Base-by-base conservation (phyloP, 495 filamentous ascomycete genomes). In the Tuber calosporum region DNA sequence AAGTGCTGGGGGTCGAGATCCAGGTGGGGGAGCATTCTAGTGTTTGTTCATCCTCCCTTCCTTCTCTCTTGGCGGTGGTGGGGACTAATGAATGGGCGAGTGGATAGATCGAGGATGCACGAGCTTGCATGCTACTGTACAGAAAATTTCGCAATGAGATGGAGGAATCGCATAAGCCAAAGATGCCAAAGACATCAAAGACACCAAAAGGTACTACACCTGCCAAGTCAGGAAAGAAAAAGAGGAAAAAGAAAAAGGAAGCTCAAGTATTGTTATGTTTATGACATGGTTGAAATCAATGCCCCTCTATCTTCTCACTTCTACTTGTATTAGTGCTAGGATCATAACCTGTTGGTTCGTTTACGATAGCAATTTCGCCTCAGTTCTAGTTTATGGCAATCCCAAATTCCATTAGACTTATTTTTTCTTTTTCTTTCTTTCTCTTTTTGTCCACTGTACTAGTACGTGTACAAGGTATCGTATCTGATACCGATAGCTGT, bases 91-190 rank as follows among this genome's bases (percentile, higher is more conserved):
- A 45, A 41, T 68, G 2, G 37, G 26, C 43, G 67, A 72, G 53
- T 69, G 79, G 72, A 42, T 79, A 85, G 77, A 83, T 97, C 67
- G 93, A 97, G 84, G 95, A 99, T 86, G 94, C 95, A 2, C 83
- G 92, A 78, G 93, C 91, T 38, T 89, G 92, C 8, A 97, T 99
- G 93, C 84, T 92, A 67, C 83, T 98, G 67, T 97, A 96, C 79
- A 85, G 91, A 74, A 86, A 87, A 68, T 88, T 91, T 75, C 98
- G 96, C 83, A 85, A 87, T 62, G 89, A 86, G 19, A 97, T 98
- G 80, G 95, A 99, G 79, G 82, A 86, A 66, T 91, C 96, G 80
- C 88, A 93, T 82, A 83, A 87, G 75, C 88, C 88, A 74, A 86
- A 88, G 75, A 89, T 86, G 84, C 87, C 88, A 36, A 82, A 78